Conservation (phyloP, 805 yeast species). For the Spathaspora sp. region DNA sequence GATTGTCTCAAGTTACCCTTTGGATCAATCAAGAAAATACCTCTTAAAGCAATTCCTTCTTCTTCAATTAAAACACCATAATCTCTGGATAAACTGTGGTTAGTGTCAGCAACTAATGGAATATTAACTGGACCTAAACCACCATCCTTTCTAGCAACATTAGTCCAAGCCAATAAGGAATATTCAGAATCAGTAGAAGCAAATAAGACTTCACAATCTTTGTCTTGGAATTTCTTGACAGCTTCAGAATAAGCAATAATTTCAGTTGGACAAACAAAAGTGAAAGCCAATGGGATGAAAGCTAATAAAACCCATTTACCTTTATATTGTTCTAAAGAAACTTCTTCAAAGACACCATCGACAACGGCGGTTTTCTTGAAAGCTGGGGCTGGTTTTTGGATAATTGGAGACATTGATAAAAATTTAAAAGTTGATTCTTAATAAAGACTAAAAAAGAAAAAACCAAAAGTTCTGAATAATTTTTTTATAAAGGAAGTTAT, state of each 20-base stretch:
- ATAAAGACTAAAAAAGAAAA: neutral
- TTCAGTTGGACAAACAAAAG: conserved; percentile 99
- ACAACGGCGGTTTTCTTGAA: conserved; percentile 97
- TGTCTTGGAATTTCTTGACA: conserved; percentile 79
- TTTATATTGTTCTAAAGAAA: conserved; percentile 89
- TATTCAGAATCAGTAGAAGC: conserved; percentile 99
- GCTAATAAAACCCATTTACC: conserved; percentile 98
- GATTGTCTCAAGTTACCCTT: conserved; percentile 91
- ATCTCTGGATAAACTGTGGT: conserved; percentile 91
- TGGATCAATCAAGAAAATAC: conserved; percentile 97
- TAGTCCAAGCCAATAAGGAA: conserved; percentile 97
- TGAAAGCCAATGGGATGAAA: conserved; percentile 98
- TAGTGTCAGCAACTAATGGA: conserved; percentile 94
- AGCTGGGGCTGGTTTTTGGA: conserved; percentile 94
- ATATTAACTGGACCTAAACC: conserved; percentile 95
- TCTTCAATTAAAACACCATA: conserved; percentile 98
- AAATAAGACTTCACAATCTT: conserved; percentile 84
- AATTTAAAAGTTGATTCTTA: neutral
- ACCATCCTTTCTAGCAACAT: conserved; percentile 93
- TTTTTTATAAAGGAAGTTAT: too few species aligned
- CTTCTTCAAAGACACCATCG: conserved; percentile 94
- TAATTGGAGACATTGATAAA: conserved; percentile 71
- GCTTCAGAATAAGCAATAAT: conserved; percentile 98
- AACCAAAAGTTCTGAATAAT: neutral
- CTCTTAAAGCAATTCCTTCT: conserved; percentile 96